Base-by-base conservation (phyloP, 2,329 filamentous ascomycete genomes). In the Sarocladium brachiariae region DNA sequence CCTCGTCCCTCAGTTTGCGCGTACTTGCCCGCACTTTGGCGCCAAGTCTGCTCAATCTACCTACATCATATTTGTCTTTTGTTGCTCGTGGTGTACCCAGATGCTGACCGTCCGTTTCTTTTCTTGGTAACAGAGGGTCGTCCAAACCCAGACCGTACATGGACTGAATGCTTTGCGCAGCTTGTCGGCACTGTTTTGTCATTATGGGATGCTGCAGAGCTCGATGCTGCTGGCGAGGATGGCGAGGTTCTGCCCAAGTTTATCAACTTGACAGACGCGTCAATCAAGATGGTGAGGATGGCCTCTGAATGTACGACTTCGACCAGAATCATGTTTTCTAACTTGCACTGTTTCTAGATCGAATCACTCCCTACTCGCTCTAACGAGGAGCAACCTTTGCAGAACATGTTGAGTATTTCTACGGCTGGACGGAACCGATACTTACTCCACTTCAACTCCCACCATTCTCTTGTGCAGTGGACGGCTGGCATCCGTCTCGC, bases 91-190 rank as follows among this genome's bases (percentile, higher is more conserved):
- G 33, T 39, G 16, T 13, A 39, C 14, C 31, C 13, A 4, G 16
- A 25, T n/a, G 46, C 46, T 49, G 30, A 37, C 31, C 4, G n/a
- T n/a, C 18, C 38, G 9, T 23, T 7, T 24, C 8, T 43, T 4
- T 43, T 10, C 21, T 19, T 4, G 10, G 45, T 48, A 52, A 23
- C 66, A 96, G 90, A 92, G 68, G 93, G 93, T 48, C 84, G 86
- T 55, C 87, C 90, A 10, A 95, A 92, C 63, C 69, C 79, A 37
- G 91, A 96, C 67, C 79, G 93, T 59, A 88, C 83, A 56, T 99
- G 93, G 93, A 87, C 87, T 33, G 93, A 99, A 73, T 96, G 89
- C 69, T 99, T 97, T 70, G 91, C 92, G 38, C 93, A 97, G 65
- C 82, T 99, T 14, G 89, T 96, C 16, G 93, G 93, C 57, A 97